Percentiles rank a stretch among this genome's conserved stretches.
Conservation (phyloP, 2,329 filamentous ascomycete genomes). For the Colletotrichum sublineola region DNA sequence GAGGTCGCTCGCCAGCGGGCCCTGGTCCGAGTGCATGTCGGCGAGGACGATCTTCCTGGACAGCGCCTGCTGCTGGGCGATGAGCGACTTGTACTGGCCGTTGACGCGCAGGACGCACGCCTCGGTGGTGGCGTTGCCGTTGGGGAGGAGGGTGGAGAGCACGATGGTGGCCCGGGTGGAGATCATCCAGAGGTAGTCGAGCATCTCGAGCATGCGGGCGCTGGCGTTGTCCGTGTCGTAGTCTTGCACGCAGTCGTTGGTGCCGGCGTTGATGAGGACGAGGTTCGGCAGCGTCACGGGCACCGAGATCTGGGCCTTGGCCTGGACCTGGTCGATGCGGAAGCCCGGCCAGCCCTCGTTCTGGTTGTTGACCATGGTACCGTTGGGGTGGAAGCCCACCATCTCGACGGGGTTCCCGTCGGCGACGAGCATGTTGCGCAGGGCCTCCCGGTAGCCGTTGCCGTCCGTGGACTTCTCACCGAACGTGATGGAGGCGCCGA, state of each 20-base stretch:
- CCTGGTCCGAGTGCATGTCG: conserved; percentile 55
- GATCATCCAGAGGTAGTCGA: conserved; percentile 51
- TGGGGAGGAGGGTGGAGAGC: conserved; percentile 55
- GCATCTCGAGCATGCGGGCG: conserved; percentile 51
- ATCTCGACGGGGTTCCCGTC: conserved; percentile 55
- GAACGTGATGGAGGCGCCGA: conserved; percentile 59
- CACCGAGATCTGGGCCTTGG: conserved; percentile 51
- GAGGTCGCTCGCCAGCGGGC: conserved; percentile 50
- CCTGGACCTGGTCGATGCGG: conserved; percentile 56
- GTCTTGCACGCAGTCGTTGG: conserved; percentile 57
- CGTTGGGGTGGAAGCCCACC: conserved; percentile 56
- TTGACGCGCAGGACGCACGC: conserved; percentile 52
- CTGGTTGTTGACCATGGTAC: conserved; percentile 57
- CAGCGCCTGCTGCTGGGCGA: conserved; percentile 45
- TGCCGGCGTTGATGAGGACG: conserved; percentile 58
- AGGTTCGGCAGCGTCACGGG: conserved; percentile 54
- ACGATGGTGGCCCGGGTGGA: conserved; percentile 53
- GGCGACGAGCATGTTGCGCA: conserved; percentile 50
- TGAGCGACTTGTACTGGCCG: conserved; percentile 49
- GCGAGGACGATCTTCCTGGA: conserved; percentile 54
- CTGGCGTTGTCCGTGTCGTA: conserved; percentile 49
- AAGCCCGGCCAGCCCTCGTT: conserved; percentile 61
- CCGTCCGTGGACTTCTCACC: conserved; percentile 53
- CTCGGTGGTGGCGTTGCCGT: conserved; percentile 47
- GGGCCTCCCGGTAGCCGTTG: conserved; percentile 56